phyloP scores from a whole-genome alignment of 305 asterid genomes.

The Fraxinus nigra region DNA sequence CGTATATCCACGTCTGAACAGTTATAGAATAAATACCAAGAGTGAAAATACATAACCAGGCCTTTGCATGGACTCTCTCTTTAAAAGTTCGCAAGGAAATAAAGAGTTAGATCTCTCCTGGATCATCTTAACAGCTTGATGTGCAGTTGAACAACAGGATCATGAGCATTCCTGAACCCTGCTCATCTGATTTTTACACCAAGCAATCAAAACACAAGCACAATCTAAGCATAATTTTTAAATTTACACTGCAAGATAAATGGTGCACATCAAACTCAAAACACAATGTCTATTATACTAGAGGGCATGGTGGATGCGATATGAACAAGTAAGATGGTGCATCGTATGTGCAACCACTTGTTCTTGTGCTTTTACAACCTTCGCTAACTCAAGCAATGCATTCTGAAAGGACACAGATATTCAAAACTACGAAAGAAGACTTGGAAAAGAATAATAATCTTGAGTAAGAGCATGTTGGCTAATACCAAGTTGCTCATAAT shows the following conservation, averaged over 20 bases:
- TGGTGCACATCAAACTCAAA: too few species aligned
- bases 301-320: too few species aligned
- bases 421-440: background rate
- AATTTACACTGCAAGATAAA: too few species aligned
- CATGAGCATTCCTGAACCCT: background rate
- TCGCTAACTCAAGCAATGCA: constrained; percentile 60
- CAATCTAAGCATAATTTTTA: background rate
- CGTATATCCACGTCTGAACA: too few species aligned
- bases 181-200: constrained; percentile 32
- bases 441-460: background rate
- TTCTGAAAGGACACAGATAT: constrained; percentile 35
- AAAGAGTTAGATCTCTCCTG: too few species aligned
- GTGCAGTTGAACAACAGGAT: too few species aligned
- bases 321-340: constrained; percentile 66
- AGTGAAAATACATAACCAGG: too few species aligned
- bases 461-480: background rate
- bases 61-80: too few species aligned
- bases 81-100: too few species aligned
- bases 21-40: too few species aligned
- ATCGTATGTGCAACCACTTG: constrained; percentile 72
- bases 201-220: background rate
- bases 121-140: too few species aligned
- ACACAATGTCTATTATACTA: too few species aligned
- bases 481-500: background rate
- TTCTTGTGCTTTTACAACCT: constrained; percentile 67